A percentile compares a stretch with the other conserved stretches of the same genome.
phyloP scores from a whole-genome alignment of 2,329 filamentous ascomycete genomes.

The Paecilomyces formosus region DNA sequence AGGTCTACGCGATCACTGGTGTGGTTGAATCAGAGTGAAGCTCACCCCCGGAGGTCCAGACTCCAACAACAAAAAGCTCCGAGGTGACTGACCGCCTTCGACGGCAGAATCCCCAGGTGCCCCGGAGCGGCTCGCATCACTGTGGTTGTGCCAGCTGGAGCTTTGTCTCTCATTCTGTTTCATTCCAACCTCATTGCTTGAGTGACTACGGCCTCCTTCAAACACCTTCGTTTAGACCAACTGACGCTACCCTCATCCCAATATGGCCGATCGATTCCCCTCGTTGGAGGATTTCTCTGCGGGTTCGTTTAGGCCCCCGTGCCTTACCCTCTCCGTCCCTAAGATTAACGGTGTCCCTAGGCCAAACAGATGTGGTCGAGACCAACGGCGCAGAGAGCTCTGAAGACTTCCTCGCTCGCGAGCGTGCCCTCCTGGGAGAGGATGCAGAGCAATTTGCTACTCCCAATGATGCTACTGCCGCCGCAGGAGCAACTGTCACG shows the following conservation, averaged over 20 bases:
- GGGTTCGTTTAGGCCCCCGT: constrained; percentile 32
- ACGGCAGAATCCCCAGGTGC: constrained; percentile 7
- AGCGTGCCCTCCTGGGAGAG: constrained; percentile 83
- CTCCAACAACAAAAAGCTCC: constrained; percentile 1
- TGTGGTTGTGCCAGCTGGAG: constrained; percentile 3
- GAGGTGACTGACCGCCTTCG: constrained; percentile 5
- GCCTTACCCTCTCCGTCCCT: constrained; percentile 7
- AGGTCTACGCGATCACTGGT: neutral
- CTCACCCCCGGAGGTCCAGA: neutral
- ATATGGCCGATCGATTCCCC: constrained; percentile 72
- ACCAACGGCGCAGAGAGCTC: constrained; percentile 44
- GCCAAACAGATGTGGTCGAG: constrained; percentile 26
- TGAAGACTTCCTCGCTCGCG: constrained; percentile 84
- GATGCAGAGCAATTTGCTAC: constrained; percentile 87
- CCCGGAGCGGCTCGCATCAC: constrained; percentile 1
- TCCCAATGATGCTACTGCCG: constrained; percentile 55
- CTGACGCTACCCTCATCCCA: constrained; percentile 12
- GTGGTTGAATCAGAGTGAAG: constrained; percentile 6
- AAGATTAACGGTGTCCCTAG: constrained; percentile 20
- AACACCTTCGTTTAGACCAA: constrained; percentile 6
- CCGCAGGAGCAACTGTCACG: constrained; percentile 55
- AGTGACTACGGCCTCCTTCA: neutral
- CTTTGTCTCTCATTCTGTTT: constrained; percentile 2
- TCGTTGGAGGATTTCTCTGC: constrained; percentile 71
- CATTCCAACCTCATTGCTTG: neutral